These are phyloP conservation scores for Dioszegia hungarica DNA, from an alignment of 768 basidiomycete species.

Conservation along the genomic window DNA sequence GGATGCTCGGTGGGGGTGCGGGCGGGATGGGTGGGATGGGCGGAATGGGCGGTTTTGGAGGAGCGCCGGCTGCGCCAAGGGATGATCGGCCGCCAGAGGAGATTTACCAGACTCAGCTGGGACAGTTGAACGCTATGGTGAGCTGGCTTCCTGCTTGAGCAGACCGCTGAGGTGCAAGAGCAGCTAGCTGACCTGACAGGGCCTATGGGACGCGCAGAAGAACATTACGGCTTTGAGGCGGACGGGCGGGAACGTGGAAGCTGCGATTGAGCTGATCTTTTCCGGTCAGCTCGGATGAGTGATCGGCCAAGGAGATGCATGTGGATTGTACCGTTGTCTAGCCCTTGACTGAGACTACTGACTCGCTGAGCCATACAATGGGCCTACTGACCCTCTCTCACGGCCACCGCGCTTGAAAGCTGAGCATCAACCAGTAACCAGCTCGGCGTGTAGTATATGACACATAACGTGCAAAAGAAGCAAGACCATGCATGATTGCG, in stretches of 20 bases:
- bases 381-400: too few relatives aligned
- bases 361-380: too few relatives aligned
- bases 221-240: conserved; percentile 86
- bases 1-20: conserved; percentile 4
- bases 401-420: too few relatives aligned
- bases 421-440: too few relatives aligned
- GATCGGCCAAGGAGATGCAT: too few relatives aligned
- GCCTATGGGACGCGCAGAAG: conserved; percentile 76
- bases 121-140: conserved; percentile 86
- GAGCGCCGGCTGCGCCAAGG: conserved; percentile 54
- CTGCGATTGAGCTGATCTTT: conserved; percentile 89
- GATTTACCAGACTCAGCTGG: conserved; percentile 64
- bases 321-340: background rate
- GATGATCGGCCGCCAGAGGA: conserved; percentile 81
- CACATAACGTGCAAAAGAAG: too few relatives aligned
- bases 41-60: conserved; percentile 21
- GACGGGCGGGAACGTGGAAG: conserved; percentile 87
- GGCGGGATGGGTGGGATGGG: conserved; percentile 16
- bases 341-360: background rate
- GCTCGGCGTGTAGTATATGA: too few relatives aligned
- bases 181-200: conserved; percentile 16
- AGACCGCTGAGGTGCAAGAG: background rate
- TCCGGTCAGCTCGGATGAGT: conserved; percentile 54
- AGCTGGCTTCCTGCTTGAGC: conserved; percentile 7
- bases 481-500: too few relatives aligned